A percentile compares a stretch with the other conserved stretches of the same genome.
phyloP scores from a whole-genome alignment of 1,284 basidiomycete species.

The Tranzscheliella williamsii region DNA sequence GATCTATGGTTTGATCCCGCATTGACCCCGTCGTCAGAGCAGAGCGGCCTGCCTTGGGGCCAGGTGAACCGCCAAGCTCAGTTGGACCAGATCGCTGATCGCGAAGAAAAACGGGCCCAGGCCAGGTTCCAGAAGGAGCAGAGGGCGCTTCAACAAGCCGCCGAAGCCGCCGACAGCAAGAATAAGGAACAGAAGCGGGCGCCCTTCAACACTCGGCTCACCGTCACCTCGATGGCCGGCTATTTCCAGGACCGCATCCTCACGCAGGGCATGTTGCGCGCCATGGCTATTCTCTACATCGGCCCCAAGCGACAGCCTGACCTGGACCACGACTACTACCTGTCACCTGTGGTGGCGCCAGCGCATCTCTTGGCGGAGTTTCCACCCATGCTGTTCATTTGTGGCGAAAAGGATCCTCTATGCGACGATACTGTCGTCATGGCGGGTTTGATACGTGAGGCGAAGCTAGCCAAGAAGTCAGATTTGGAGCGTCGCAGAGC shows the following conservation, averaged over 20 bases:
- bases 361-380: slow-evolving; percentile 81
- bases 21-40: slow-evolving; percentile 28
- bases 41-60: slow-evolving; percentile 25
- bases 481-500: slow-evolving; percentile 63
- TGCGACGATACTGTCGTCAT: slow-evolving; percentile 76
- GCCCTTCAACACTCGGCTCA: slow-evolving; percentile 77
- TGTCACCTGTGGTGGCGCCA: slow-evolving; percentile 90
- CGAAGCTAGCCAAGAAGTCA: slow-evolving; percentile 72
- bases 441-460: slow-evolving; percentile 86
- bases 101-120: slow-evolving; percentile 24
- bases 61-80: slow-evolving; percentile 24
- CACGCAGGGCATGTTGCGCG: slow-evolving; percentile 71
- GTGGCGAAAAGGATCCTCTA: slow-evolving; percentile 86
- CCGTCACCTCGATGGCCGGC: slow-evolving; percentile 92
- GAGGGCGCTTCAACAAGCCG: slow-evolving; percentile 20
- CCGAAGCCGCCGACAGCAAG: slow-evolving; percentile 27
- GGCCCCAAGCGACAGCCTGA: slow-evolving; percentile 89
- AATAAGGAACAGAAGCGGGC: slow-evolving; percentile 29
- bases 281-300: slow-evolving; percentile 96
- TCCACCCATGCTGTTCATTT: slow-evolving; percentile 76
- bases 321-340: slow-evolving; percentile 89
- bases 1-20: slow-evolving; percentile 21
- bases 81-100: slow-evolving; percentile 18
- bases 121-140: slow-evolving; percentile 33
- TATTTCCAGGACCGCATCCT: slow-evolving; percentile 56